Base-by-base conservation (phyloP, 306 rosid species). In the Sicyos baderoa region DNA sequence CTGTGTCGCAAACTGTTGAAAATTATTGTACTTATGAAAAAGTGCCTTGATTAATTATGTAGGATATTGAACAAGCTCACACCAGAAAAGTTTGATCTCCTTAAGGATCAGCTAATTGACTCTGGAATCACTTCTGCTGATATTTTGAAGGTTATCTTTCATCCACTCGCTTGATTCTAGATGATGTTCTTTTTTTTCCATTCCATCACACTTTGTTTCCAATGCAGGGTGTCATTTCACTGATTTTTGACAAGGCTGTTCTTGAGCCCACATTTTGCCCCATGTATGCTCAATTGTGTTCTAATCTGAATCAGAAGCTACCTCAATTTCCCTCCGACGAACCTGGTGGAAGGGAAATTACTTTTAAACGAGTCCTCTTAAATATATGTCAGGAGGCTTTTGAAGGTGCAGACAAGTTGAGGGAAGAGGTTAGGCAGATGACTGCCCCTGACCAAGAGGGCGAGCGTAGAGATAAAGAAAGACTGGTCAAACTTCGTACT, bases 201-300 rank as follows among this genome's bases (percentile, higher is more conserved):
- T n/a, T 40, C 44, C 22, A 54, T 60, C 63, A 78, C 68, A 71
- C 68, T 21, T 6, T 27, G 51, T 25, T 54, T 76, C 56, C 27
- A 73, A 63, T 89, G 81, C 99, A 94, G 99, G 99, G 22, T 19
- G 97, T 94, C 72, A 94, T 94, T 77, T 69, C 76, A 0, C 87
- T 90, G 69, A 94, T 94, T 72, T 94, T 90, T 83, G 99, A 94
- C 25, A 94, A 94, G 82, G 97, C 99, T 27, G 97, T 94, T 76
- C 89, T 94, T 54, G 99, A 94, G 50, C 99, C 99, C 21, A 94
- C 99, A 17, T 94, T 94, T 84, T 94, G 99, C 78, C 97, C 95
- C 76, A 94, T 94, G 99, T 94, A 94, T 76, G 95, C 99, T 23
- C 88, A 23, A 68, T 80, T 94, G 75, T 94, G 99, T 69, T 83